Evolutionary conservation across 176 grass and related monocot genomes (phyloP), one percentile per base, ranked within the genome.

Genomic region (Hyparrhenia diplandra): DNA sequence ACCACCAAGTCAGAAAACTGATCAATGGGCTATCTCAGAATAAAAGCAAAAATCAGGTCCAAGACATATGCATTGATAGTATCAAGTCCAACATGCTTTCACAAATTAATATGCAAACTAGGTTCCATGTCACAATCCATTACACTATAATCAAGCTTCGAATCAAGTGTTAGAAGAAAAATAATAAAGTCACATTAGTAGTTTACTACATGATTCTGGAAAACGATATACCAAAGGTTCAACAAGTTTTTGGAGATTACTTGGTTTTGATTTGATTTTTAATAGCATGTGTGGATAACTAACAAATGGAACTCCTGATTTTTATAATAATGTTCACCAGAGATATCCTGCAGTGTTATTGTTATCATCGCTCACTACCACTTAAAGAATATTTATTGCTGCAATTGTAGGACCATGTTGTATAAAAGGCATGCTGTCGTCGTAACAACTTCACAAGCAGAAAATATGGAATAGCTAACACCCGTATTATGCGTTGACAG

Each of bases 51-150:
- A 64, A 65, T 34, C 34, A 69, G n/a, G 30, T 76, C 2, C 28
- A 6, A 24, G 51, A 69, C 68, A 76, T 27, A 28, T 16, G 43
- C 64, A 5, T 27, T 30, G 69, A 54, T 6, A 42, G 0, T 7
- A 80, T 43, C 13, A 4, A 47, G 39, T 70, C 34, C 21, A 51
- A 70, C 41, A 82, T 72, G 57, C 31, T 66, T 25, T 43, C 39
- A 71, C 12, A 82, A 39, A 64, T 32, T 76, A 46, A 71, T 52
- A 70, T 61, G 46, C 77, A 54, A 24, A 73, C 10, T 51, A 86
- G 18, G 41, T 32, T 29, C 58, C 57, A 71, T 36, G 16, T 37
- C n/a, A n/a, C 8, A 58, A 34, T 24, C 21, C 35, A 41, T 60
- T 39, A 23, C 9, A 57, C 52, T 54, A 8, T 54, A 54, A 21